Base-by-base conservation (phyloP, 257 asterid species). In the Scutellaria minor region DNA sequence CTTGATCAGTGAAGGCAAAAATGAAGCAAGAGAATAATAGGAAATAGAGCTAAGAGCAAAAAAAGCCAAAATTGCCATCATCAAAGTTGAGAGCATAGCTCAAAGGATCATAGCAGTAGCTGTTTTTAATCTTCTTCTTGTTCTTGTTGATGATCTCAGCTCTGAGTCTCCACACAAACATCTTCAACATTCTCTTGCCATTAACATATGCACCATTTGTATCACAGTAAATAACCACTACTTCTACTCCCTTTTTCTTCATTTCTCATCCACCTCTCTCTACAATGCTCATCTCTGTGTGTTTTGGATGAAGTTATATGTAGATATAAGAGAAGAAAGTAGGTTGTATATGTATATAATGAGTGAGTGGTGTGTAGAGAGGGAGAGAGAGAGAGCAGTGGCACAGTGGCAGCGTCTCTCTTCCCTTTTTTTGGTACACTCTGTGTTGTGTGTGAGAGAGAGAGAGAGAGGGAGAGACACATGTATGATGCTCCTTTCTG, bases 21-120 rank as follows among this genome's bases (percentile, higher is more conserved):
- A 53, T 7, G 5, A 20, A 18, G 0, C 0, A 54, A 54, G 20
- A 54, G 12, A 10, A 4, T 4, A 53, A 53, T 2, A 13, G 35
- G 51, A 5, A 14, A n/a, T 7, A 24, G 27, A 24, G 27, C 27
- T 60, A 73, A 6, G 78, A 54, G 64, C 79, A 75, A 12, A 75
- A 67, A 59, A 75, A 75, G 1, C 79, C 79, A 15, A 75, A 75
- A 67, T 75, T 46, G 6, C 79, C 79, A 24, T 75, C 57, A 58
- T 75, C 79, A 59, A 75, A 75, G 70, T 75, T 75, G 79, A 75
- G 79, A 50, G 79, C 74, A 67, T 75, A 75, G 64, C 75, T 75
- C 24, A 75, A 75, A 0, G 79, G 79, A 67, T 75, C 79, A 67
- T 75, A 75, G 57, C 79, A 75, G 70, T 67, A 75, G 57, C 58